phyloP scores from a whole-genome alignment of 1,284 basidiomycete genomes.

The Trametes hirsuta region DNA sequence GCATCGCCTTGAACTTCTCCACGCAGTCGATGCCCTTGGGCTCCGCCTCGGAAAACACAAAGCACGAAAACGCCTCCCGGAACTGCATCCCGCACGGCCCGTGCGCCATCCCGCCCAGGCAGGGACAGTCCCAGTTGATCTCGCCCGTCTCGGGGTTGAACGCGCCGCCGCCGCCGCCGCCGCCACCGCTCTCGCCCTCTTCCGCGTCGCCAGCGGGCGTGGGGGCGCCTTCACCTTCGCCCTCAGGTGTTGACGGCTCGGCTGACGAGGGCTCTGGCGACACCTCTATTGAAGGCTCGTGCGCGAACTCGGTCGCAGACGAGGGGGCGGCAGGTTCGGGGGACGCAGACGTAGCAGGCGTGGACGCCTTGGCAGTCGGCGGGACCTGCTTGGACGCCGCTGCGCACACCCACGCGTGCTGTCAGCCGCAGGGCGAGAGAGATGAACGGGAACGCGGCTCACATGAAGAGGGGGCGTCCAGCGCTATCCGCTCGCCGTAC shows the following conservation, averaged over 20 bases:
- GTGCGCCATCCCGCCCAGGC: slow-evolving; percentile 97
- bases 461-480: slow-evolving; percentile 36
- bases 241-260: slow-evolving; percentile 15
- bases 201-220: slow-evolving; percentile 35
- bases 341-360: not conserved
- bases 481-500: slow-evolving; percentile 45
- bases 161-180: slow-evolving; percentile 47
- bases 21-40: slow-evolving; percentile 99
- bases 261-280: slow-evolving; percentile 1
- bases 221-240: slow-evolving; percentile 21
- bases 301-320: slow-evolving; percentile 10
- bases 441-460: not conserved
- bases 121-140: slow-evolving; percentile 99
- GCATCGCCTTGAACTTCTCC: slow-evolving; percentile 98
- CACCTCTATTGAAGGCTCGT: slow-evolving; percentile 17
- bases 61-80: slow-evolving; percentile 96
- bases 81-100: slow-evolving; percentile 96
- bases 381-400: slow-evolving; percentile 25
- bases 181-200: slow-evolving; percentile 37
- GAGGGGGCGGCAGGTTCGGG: slow-evolving; percentile 18
- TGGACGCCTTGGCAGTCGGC: slow-evolving; percentile 16
- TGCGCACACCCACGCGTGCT: not conserved
- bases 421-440: not conserved
- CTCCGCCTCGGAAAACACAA: slow-evolving; percentile 92
- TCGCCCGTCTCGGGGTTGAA: slow-evolving; percentile 95